Base-by-base conservation (phyloP, 495 filamentous ascomycete species). In the Delitschia confertaspora region DNA sequence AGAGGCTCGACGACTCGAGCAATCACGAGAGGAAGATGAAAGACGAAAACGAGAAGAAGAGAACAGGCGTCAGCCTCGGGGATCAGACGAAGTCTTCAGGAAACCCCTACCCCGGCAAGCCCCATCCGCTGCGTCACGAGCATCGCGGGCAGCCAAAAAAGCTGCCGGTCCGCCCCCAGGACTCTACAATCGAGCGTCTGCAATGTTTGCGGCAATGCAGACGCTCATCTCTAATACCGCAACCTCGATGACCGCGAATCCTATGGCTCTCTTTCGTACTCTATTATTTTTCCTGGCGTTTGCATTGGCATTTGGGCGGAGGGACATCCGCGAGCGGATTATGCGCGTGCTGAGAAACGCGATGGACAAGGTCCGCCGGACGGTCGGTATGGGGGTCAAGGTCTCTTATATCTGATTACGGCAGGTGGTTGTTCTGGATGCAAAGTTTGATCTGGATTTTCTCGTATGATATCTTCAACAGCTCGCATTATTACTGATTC, bases 351-450 rank as follows among this genome's bases (percentile, higher is more conserved):
- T 88, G 30, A 74, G 73, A 37, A 61, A 71, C 21, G 76, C 78
- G 17, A 95, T 88, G 91, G 73, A 77, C 22, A 96, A 95, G 65
- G 67, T 95, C 6, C 78, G 70, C 49, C 71, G 76, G 25, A 98
- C 91, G 0, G 80, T 89, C 11, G 88, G 89, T 0, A 95, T 96
- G 89, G 91, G 93, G 0, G 84, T 94, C 38, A 96, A 95, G 67
- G 88, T 98, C 55, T 93, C 81, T 64, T 98, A 98, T 69, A 91
- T 98, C 41, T 95, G 50, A 66, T 39, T 4, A n/a, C n/a, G n/a
- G n/a, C n/a, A n/a, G 61, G 70, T 9, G 83, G n/a, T n/a, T n/a
- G n/a, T n/a, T n/a, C n/a, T n/a, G n/a, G n/a, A n/a, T n/a, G n/a
- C n/a, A n/a, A n/a, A n/a, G n/a, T n/a, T n/a, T n/a, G n/a, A n/a